Percentiles rank a stretch among this genome's conserved stretches.
These are phyloP conservation scores for Zea mays DNA, from an alignment of 176 grass and related monocot genomes.

Conservation along the genomic window Zm-B73-REFERENCE-NAM-5.0 NC_050099.1:126441501-126442000, in stretches of 20 bases:
- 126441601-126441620: neutral
- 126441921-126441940: constrained; percentile 72
- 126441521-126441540: constrained; percentile 27
- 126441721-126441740: constrained; percentile 50
- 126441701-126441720: constrained; percentile 46
- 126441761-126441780: constrained; percentile 45
- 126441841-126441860: no score
- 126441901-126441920: constrained; percentile 66
- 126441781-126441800: constrained; percentile 50
- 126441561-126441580: neutral
- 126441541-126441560: constrained; percentile 36
- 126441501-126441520: constrained; percentile 37
- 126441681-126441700: constrained; percentile 1
- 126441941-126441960: constrained; percentile 54
- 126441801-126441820: constrained; percentile 76
- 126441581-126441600: neutral
- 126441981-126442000: constrained; percentile 37
- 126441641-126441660: constrained; percentile 12
- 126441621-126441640: constrained; percentile 24
- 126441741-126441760: constrained; percentile 51
- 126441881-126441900: no score
- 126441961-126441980: constrained; percentile 35
- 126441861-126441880: no score
- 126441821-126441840: no score
- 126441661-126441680: neutral